Percentiles rank a stretch among this genome's conserved stretches.
Evolutionary conservation across 192 early-diverging fungal genomes (phyloP).

Genomic region (Podila epigama): DNA sequence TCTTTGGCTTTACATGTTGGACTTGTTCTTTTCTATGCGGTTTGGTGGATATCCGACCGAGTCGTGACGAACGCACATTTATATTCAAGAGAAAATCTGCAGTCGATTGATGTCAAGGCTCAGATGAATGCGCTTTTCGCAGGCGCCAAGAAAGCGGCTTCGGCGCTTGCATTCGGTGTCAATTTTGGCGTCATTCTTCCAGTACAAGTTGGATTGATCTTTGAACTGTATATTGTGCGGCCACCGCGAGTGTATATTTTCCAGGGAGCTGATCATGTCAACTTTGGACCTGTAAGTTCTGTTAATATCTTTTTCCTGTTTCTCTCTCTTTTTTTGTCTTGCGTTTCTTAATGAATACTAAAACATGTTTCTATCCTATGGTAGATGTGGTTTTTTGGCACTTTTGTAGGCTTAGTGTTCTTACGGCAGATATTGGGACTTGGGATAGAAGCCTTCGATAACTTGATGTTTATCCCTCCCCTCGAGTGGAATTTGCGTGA

Average conservation of each 20-base stretch:
- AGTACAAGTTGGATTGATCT: constrained; percentile 67
- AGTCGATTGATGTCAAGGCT: constrained; percentile 24
- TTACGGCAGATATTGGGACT: no score
- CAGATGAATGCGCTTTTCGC: constrained; percentile 16
- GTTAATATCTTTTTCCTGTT: not conserved
- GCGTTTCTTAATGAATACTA: no score
- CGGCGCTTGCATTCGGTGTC: constrained; percentile 57
- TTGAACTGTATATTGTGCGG: constrained; percentile 77
- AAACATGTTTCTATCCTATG: no score
- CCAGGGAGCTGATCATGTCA: constrained; percentile 11
- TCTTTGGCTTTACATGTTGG: no score
- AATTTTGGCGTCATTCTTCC: constrained; percentile 73
- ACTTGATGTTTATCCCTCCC: no score
- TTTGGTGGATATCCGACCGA: constrained; percentile 41
- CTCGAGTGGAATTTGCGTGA: no score
- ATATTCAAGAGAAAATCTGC: constrained; percentile 11
- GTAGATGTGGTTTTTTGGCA: no score
- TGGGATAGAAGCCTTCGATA: no score
- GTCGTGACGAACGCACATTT: constrained; percentile 15
- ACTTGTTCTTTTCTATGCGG: constrained; percentile 56
- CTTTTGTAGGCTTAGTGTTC: no score
- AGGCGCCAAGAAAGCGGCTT: constrained; percentile 9
- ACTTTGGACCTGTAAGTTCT: constrained; percentile 53
- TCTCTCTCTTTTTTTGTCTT: not conserved
- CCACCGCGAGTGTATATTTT: no score